Evolutionary conservation across 179 eudicot genomes (phyloP), one percentile per base, ranked within the genome.

Genomic region (Carnegiea gigantea): DNA sequence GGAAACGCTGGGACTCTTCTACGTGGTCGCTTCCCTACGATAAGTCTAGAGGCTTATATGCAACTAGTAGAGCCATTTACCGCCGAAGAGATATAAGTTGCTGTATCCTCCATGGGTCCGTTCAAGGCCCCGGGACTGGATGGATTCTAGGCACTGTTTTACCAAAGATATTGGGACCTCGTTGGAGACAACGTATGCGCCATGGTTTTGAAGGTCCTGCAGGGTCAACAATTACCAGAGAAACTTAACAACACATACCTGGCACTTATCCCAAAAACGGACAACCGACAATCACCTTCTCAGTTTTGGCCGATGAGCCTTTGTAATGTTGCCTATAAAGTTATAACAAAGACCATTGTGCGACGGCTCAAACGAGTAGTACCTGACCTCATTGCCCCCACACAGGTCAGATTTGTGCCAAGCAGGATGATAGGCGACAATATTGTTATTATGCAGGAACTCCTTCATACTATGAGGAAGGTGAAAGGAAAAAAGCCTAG

Each of bases 161-260:
- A 9, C 43, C 43, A 30, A 13, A 10, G 5, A 26, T 1, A 28
- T 1, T 68, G 40, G 40, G 73, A 18, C 13, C 5, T 1, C 15
- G 0, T 3, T 12, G 0, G 13, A 14, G 20, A 7, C 38, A 0
- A 30, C 20, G 0, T 0, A 11, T 0, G 28, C 14, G 40, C 28
- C 13, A 8, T 14, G 38, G 40, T 26, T 13, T 38, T 26, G 6
- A 17, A 13, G 12, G 13, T 24, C 1, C 40, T 68, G 9, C 14
- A 2, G 4, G 40, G 73, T 3, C 18, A 5, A 13, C 15, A 3
- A 0, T 0, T 68, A 4, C 43, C 43, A 7, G 18, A 6, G 38
- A 15, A 4, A 4, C 40, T 68, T 1, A 68, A 68, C 7, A 12
- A 30, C 6, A 68, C 73, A 8, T 18, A 0, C 73, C 14, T 73